Evolutionary conservation across 2,329 filamentous ascomycete genomes (phyloP).

Genomic region (Colletotrichum cereale): DNA sequence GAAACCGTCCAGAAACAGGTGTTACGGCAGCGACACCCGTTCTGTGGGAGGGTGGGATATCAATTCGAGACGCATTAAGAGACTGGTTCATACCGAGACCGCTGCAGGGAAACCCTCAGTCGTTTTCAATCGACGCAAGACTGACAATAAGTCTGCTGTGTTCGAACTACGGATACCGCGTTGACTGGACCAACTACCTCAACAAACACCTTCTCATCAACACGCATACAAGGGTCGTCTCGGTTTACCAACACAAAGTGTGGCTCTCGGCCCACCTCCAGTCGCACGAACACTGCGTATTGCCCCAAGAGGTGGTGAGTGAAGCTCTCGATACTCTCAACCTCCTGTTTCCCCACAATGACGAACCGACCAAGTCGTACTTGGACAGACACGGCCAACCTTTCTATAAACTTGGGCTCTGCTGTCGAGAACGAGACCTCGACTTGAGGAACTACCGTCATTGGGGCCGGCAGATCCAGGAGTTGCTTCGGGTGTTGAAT

Average conservation of each 20-base stretch:
- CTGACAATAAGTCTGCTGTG: neutral
- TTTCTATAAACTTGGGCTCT: neutral
- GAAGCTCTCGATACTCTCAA: slow-evolving; percentile 12
- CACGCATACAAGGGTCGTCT: neutral
- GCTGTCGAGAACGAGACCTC: neutral
- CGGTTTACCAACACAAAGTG: slow-evolving; percentile 11
- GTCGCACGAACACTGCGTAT: neutral
- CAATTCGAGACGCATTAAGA: neutral
- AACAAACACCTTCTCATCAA: neutral
- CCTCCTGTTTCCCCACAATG: slow-evolving; percentile 3
- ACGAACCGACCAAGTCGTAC: neutral
- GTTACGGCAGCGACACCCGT: neutral
- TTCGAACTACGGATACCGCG: neutral
- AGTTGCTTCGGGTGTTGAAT: neutral
- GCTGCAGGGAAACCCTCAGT: neutral
- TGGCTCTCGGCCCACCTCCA: slow-evolving; percentile 1
- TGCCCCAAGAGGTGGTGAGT: neutral
- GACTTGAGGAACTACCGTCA: neutral
- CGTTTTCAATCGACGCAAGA: neutral
- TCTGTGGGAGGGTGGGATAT: neutral
- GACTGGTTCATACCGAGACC: neutral
- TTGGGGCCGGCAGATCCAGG: neutral
- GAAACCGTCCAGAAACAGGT: neutral
- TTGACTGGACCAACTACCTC: neutral
- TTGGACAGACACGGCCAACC: neutral